Evolutionary conservation across 441 rosid genomes (phyloP), one percentile per base, ranked within the genome.

Genomic region (Jatropha podagrica): DNA sequence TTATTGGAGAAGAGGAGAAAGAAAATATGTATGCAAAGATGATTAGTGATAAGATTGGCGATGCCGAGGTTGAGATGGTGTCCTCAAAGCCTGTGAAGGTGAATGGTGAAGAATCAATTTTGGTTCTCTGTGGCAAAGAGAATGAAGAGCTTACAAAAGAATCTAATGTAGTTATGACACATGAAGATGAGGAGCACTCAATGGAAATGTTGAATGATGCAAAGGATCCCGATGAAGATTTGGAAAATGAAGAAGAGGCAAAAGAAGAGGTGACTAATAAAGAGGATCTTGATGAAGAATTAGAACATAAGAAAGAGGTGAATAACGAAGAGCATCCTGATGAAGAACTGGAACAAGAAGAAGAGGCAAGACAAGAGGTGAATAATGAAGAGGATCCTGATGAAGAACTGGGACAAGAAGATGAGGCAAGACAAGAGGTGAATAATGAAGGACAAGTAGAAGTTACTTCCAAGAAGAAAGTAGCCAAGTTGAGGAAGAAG

Each of bases 401-500:
- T 38, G 27, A 32, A 61, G 65, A 54, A 18, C 2, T 54, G 7
- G n/a, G 23, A 38, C n/a, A 56, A 18, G 61, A 64, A 70, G 73
- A 46, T 5, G 32, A 75, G 17, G 17, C 13, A 48, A 75, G 11
- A 3, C 32, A 49, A 46, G 73, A 69, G 59, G 65, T 55, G 40
- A 63, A 73, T 37, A 46, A 52, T 66, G 59, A 78, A 75, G 51
- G 55, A 44, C 46, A 48, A 63, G 60, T 58, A 9, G 54, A 69
- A 32, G n/a, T 20, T 2, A 56, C 18, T 52, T 26, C 70, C 11
- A 72, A 59, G 66, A 74, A 79, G 55, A 73, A 73, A 44, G 44
- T 14, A 26, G 71, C 18, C 2, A 75, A 60, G 68, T 51, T 1
- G 17, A 69, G 51, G 72, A 75, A 59, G 38, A 72, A 37, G 15